phyloP scores from a whole-genome alignment of 2,329 filamentous ascomycete species.

The Dothideomycetes sp. region DNA sequence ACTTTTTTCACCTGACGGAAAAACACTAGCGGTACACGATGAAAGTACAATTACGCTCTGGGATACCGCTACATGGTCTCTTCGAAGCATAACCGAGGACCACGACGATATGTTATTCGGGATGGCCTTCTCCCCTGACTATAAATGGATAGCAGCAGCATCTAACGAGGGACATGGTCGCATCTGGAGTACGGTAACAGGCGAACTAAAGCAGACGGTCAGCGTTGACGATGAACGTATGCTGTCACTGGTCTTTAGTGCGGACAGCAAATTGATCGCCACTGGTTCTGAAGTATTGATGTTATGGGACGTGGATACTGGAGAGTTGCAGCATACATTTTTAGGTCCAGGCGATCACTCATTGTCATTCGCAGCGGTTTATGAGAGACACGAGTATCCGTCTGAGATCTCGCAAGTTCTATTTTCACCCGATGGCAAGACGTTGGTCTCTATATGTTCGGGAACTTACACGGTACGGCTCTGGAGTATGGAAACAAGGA shows the following conservation, averaged over 20 bases:
- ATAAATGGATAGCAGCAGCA: neutral
- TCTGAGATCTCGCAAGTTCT: neutral
- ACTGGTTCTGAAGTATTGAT: neutral
- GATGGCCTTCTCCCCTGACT: neutral
- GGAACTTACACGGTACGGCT: neutral
- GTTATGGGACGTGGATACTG: constrained; percentile 2
- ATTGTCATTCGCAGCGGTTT: neutral
- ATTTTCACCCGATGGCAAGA: neutral
- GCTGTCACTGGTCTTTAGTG: neutral
- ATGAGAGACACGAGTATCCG: neutral
- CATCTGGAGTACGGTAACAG: neutral
- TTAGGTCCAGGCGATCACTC: neutral
- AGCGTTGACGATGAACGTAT: neutral
- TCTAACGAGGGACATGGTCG: neutral
- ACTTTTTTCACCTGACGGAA: neutral
- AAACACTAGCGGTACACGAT: neutral
- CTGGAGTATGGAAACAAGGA: neutral
- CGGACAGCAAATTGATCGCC: neutral
- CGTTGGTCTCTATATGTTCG: neutral
- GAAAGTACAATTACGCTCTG: neutral
- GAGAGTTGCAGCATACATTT: neutral
- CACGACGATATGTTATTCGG: neutral
- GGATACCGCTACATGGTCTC: neutral
- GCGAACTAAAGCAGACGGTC: neutral
- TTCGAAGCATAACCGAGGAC: neutral